phyloP scores from a whole-genome alignment of 805 yeast species.

The Lipomyces spencermartinsiae region DNA sequence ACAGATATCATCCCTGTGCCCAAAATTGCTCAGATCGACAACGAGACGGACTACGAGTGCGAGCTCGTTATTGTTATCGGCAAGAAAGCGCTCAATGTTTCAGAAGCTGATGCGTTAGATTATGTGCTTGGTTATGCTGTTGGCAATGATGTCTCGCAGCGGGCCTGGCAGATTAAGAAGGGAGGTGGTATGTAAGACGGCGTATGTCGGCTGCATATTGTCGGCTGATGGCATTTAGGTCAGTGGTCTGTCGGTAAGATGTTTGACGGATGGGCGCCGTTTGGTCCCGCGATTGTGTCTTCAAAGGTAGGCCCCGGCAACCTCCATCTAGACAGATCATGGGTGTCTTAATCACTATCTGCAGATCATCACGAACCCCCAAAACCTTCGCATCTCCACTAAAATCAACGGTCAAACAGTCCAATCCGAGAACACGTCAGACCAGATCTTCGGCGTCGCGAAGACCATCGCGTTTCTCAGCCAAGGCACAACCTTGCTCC shows the following conservation, averaged over 20 bases:
- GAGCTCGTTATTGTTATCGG: constrained; percentile 64
- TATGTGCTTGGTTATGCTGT: constrained; percentile 59
- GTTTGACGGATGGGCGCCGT: constrained; percentile 64
- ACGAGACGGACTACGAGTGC: constrained; percentile 58
- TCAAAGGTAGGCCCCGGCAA: constrained; percentile 32
- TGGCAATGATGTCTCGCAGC: constrained; percentile 63
- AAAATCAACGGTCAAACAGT: constrained; percentile 56
- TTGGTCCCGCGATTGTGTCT: constrained; percentile 61
- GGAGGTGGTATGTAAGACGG: constrained; percentile 50
- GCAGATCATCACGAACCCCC: constrained; percentile 47
- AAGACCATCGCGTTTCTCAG: constrained; percentile 55
- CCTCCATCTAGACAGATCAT: background rate
- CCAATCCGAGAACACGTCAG: constrained; percentile 55
- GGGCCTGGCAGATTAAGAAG: constrained; percentile 61
- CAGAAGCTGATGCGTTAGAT: constrained; percentile 52
- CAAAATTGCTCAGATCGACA: constrained; percentile 47
- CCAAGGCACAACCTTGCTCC: constrained; percentile 58
- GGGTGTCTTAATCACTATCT: background rate
- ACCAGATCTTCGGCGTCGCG: constrained; percentile 56
- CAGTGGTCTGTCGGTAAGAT: constrained; percentile 61
- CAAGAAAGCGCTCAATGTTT: constrained; percentile 53
- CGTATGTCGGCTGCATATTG: background rate
- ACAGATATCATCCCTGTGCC: constrained; percentile 53
- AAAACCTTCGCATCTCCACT: constrained; percentile 49
- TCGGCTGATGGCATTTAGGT: constrained; percentile 36